A percentile compares a stretch with the other conserved stretches of the same genome.
These are phyloP conservation scores for Trichoderma endophyticum DNA, from an alignment of 2,329 filamentous ascomycete species.

Conservation along the genomic window DNA sequence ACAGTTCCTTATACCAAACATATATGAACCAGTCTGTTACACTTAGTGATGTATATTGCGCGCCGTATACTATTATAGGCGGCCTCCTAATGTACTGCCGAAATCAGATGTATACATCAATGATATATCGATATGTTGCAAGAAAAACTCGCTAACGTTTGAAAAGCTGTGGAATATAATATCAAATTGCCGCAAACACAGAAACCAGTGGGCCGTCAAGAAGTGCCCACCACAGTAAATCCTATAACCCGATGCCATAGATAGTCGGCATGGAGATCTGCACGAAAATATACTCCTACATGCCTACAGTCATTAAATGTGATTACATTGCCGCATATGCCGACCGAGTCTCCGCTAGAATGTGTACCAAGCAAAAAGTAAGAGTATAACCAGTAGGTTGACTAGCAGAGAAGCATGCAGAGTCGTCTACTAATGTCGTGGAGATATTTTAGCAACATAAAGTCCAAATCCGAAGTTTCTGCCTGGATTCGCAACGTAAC, in stretches of 20 bases:
- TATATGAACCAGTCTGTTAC: neutral
- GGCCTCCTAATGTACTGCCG: neutral
- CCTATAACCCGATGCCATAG: neutral
- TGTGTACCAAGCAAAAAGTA: neutral
- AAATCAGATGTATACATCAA: neutral
- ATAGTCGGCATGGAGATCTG: neutral
- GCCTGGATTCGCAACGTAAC: neutral
- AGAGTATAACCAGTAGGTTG: neutral
- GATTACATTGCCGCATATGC: neutral
- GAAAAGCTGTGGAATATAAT: neutral
- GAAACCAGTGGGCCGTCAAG: neutral
- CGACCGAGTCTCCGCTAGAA: neutral
- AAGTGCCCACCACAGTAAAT: neutral
- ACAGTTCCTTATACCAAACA: neutral
- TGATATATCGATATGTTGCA: neutral
- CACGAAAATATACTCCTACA: neutral
- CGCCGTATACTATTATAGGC: neutral
- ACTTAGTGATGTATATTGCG: neutral
- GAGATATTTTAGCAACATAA: neutral
- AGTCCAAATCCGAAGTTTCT: neutral
- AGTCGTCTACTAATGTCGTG: neutral
- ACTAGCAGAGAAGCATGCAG: neutral
- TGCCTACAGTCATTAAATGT: neutral
- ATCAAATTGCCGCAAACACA: neutral
- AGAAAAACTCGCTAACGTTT: neutral